Percentiles rank a stretch among this genome's conserved stretches.
phyloP scores from a whole-genome alignment of 2,329 filamentous ascomycete species.

The Fusarium circinatum region DNA sequence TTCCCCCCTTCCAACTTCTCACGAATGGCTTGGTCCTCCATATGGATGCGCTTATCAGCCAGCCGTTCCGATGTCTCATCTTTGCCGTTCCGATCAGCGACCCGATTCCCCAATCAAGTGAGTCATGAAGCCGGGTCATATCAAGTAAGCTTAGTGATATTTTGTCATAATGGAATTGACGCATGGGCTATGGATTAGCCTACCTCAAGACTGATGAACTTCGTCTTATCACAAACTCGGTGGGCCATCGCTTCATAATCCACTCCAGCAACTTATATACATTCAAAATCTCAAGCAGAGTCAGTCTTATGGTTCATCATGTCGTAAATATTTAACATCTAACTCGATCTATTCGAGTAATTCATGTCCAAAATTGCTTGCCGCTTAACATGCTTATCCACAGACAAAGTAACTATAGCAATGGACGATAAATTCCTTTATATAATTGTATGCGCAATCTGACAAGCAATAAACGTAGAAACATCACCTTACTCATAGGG shows the following conservation, averaged over 20 bases:
- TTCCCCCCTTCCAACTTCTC: not conserved
- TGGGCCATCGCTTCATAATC: fast-evolving
- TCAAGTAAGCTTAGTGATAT: fast-evolving
- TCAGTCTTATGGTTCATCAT: fast-evolving
- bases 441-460: fast-evolving
- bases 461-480: not conserved
- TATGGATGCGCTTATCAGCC: too few relatives aligned
- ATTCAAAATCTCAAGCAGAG: fast-evolving
- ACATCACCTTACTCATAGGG: fast-evolving
- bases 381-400: too few relatives aligned
- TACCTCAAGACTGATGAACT: fast-evolving
- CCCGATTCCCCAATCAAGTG: too few relatives aligned
- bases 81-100: not conserved
- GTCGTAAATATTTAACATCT: not conserved
- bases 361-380: too few relatives aligned
- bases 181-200: not conserved
- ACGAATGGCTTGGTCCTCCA: too few relatives aligned
- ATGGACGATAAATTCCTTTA: too few relatives aligned
- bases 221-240: not conserved
- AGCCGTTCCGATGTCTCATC: not conserved
- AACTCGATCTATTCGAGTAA: not conserved
- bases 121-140: too few relatives aligned
- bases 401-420: too few relatives aligned
- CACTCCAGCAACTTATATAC: fast-evolving
- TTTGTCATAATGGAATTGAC: fast-evolving